Conservation (phyloP, 495 filamentous ascomycete genomes). For the Xylaria telfairii region DNA sequence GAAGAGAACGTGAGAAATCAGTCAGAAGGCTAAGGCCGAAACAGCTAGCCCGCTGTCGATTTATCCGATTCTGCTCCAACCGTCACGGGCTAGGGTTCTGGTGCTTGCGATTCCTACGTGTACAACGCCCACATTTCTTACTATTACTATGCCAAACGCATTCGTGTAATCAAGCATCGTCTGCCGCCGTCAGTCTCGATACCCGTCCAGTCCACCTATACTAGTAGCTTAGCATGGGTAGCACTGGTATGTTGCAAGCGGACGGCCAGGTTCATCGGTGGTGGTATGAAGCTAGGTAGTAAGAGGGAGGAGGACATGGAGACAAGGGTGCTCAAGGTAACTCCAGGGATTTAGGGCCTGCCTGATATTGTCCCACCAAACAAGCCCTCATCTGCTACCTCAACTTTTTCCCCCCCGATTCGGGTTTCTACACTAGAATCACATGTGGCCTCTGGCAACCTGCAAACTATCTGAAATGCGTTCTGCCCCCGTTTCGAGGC, state of each 20-base stretch:
- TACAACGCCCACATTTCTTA: conserved; percentile 13
- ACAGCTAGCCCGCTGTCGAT: neutral
- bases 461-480: neutral
- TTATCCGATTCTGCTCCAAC: conserved; percentile 4
- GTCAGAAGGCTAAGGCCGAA: neutral
- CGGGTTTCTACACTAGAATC: neutral
- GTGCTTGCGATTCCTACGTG: conserved; percentile 6
- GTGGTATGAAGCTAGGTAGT: neutral
- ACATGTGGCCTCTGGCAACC: neutral
- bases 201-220: neutral
- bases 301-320: neutral
- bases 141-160: conserved; percentile 8
- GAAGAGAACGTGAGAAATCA: neutral
- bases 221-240: neutral
- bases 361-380: conserved; percentile 19
- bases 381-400: conserved; percentile 5
- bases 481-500: neutral
- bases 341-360: neutral
- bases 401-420: neutral
- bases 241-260: neutral
- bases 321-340: neutral
- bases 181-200: neutral
- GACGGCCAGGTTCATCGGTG: neutral
- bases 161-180: conserved; percentile 14
- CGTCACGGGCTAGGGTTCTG: conserved; percentile 1